phyloP scores from a whole-genome alignment of 805 yeast genomes.

The Myxozyma vanderwaltii region DNA sequence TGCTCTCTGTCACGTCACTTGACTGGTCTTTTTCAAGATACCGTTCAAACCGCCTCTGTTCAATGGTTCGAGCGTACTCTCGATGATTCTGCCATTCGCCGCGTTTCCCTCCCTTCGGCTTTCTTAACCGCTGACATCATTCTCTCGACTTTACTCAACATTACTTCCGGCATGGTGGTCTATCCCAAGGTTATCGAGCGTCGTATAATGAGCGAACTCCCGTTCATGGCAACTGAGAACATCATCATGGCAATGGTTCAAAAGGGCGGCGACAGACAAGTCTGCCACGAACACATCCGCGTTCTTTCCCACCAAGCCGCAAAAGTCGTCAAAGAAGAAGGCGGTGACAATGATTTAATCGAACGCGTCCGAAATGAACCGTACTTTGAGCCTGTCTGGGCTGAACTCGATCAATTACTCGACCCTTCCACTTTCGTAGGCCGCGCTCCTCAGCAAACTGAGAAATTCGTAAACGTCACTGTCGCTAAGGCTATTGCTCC shows the following conservation, averaged over 20 bases:
- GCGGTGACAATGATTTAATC: constrained; percentile 95
- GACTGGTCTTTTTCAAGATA: constrained; percentile 88
- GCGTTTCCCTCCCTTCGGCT: constrained; percentile 95
- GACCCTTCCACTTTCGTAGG: constrained; percentile 96
- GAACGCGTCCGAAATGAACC: constrained; percentile 46
- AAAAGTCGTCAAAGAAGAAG: constrained; percentile 94
- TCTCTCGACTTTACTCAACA: constrained; percentile 83
- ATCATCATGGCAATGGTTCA: constrained; percentile 99
- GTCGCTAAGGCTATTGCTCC: constrained; percentile 82
- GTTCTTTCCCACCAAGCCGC: constrained; percentile 97
- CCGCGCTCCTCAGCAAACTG: constrained; percentile 97
- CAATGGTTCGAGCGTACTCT: constrained; percentile 99
- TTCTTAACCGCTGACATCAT: constrained; percentile 94
- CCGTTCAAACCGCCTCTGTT: constrained; percentile 94
- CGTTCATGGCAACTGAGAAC: constrained; percentile 99
- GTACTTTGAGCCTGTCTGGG: constrained; percentile 74
- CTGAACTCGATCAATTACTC: constrained; percentile 73
- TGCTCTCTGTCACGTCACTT: constrained; percentile 97
- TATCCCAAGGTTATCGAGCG: constrained; percentile 98
- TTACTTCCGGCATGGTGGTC: constrained; percentile 92
- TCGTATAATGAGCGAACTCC: constrained; percentile 90
- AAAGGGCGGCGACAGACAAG: constrained; percentile 96
- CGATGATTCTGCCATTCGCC: constrained; percentile 96
- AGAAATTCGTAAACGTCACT: constrained; percentile 81
- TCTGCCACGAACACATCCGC: constrained; percentile 96